Evolutionary conservation across 345 rosid genomes (phyloP).

Genomic region (Odontarrhena argentea): DNA sequence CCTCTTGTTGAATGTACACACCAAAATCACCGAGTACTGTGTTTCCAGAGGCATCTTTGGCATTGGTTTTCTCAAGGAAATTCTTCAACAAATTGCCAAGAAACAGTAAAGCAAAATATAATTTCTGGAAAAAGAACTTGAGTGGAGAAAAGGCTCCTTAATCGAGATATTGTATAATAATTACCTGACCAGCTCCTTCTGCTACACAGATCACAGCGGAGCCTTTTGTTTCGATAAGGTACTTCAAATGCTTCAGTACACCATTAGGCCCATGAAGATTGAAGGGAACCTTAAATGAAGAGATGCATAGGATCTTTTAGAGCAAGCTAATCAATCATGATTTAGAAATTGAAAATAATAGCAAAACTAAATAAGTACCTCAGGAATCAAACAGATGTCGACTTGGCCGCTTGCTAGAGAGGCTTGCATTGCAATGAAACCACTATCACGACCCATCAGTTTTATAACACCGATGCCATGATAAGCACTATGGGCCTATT

Average conservation of each 20-base stretch:
- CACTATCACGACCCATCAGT: conserved; percentile 99
- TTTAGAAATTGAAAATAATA: background rate
- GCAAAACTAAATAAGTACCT: conserved; percentile 50
- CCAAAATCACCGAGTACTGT: conserved; percentile 80
- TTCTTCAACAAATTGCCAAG: conserved; percentile 52
- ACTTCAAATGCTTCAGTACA: conserved; percentile 81
- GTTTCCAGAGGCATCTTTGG: conserved; percentile 97
- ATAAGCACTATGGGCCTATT: conserved; percentile 93
- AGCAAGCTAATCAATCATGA: conserved; percentile 9
- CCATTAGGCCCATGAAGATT: conserved; percentile 89
- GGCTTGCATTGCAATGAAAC: conserved; percentile 98
- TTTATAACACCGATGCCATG: conserved; percentile 94
- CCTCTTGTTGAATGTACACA: conserved; percentile 96
- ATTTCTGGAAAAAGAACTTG: background rate
- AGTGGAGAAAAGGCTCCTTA: background rate
- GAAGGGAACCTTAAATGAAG: conserved; percentile 69
- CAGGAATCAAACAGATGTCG: conserved; percentile 96
- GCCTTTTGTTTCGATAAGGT: conserved; percentile 91
- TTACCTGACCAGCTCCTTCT: conserved; percentile 99
- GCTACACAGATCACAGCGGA: conserved; percentile 97
- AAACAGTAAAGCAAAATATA: background rate
- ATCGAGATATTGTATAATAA: background rate
- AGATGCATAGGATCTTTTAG: conserved; percentile 19
- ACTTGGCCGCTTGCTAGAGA: conserved; percentile 97
- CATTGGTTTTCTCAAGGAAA: conserved; percentile 79